A percentile compares a stretch with the other conserved stretches of the same genome.
These are phyloP conservation scores for Brasenia schreberi DNA, from an alignment of 164 flowering plant species.

Conservation along the genomic window DNA sequence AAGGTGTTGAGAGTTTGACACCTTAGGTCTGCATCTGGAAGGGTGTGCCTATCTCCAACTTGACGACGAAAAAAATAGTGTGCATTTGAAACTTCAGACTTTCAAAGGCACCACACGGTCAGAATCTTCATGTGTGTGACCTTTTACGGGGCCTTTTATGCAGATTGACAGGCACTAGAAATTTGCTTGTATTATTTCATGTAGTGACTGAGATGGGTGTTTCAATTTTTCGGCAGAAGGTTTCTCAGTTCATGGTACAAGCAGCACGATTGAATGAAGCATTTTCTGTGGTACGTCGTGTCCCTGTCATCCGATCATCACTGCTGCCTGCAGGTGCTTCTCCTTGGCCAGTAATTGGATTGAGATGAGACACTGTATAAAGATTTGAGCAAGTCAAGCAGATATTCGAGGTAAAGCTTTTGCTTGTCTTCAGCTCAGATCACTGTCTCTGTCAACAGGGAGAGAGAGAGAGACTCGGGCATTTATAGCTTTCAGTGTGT, in stretches of 20 bases:
- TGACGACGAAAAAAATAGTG: too few relatives aligned
- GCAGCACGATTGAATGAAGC: slow-evolving; percentile 95
- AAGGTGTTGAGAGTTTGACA: too few relatives aligned
- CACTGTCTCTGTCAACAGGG: too few relatives aligned
- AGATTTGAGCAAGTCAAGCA: background rate
- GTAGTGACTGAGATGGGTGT: background rate
- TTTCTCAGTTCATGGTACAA: slow-evolving; percentile 64
- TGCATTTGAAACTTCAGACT: too few relatives aligned
- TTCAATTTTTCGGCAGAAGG: slow-evolving; percentile 43
- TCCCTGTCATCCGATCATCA: slow-evolving; percentile 59
- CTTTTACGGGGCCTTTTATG: too few relatives aligned
- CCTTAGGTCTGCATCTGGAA: too few relatives aligned
- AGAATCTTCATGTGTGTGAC: too few relatives aligned
- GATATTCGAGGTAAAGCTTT: background rate
- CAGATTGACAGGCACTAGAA: too few relatives aligned
- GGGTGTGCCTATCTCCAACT: too few relatives aligned
- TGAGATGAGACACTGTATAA: background rate
- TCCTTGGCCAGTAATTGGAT: background rate
- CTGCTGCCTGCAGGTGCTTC: slow-evolving; percentile 8
- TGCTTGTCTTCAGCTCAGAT: background rate
- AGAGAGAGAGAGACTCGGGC: too few relatives aligned
- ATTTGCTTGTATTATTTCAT: background rate
- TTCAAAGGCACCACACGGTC: too few relatives aligned
- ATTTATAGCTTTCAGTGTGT: too few relatives aligned
- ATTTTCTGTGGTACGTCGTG: slow-evolving; percentile 75